Percentiles rank a stretch among this genome's conserved stretches.
These are phyloP conservation scores for Rutstroemia sp. DNA, from an alignment of 2,329 filamentous ascomycete species.

Conservation along the genomic window DNA sequence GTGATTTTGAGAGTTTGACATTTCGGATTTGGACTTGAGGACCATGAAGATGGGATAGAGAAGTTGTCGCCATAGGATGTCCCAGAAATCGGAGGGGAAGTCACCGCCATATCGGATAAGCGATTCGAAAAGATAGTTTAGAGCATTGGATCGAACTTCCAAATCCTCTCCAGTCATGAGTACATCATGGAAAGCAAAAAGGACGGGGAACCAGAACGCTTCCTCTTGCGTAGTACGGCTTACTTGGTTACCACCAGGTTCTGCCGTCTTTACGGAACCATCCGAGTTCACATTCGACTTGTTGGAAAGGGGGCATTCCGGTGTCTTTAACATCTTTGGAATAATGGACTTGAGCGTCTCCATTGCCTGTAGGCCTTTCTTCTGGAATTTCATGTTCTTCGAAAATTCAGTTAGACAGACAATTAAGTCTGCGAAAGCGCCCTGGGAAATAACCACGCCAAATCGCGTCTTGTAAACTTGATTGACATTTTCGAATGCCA, in stretches of 20 bases:
- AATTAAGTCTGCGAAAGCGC: constrained; percentile 91
- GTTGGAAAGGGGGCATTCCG: constrained; percentile 84
- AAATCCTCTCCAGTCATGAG: constrained; percentile 98
- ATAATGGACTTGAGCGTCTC: constrained; percentile 92
- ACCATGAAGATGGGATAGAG: constrained; percentile 99
- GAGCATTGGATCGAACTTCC: constrained; percentile 81
- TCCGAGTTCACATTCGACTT: constrained; percentile 38
- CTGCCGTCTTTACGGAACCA: constrained; percentile 25
- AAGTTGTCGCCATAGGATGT: constrained; percentile 93
- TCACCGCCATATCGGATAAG: constrained; percentile 83
- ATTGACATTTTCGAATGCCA: constrained; percentile 94
- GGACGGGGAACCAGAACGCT: constrained; percentile 95
- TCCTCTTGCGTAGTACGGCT: constrained; percentile 87
- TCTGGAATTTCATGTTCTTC: constrained; percentile 97
- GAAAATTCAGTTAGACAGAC: constrained; percentile 97
- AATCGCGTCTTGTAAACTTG: constrained; percentile 95
- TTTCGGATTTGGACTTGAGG: constrained; percentile 88
- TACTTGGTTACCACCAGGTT: constrained; percentile 48
- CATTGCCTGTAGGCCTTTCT: constrained; percentile 94
- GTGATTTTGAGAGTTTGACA: constrained; percentile 90
- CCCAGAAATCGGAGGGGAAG: constrained; percentile 94
- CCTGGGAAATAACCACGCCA: constrained; percentile 91
- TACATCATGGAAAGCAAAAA: constrained; percentile 98
- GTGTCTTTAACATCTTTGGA: constrained; percentile 88
- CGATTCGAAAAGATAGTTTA: constrained; percentile 96